These are phyloP conservation scores for Pythium phragmiticola DNA, from an alignment of 352 stramenopile species.

Conservation along the genomic window DNA sequence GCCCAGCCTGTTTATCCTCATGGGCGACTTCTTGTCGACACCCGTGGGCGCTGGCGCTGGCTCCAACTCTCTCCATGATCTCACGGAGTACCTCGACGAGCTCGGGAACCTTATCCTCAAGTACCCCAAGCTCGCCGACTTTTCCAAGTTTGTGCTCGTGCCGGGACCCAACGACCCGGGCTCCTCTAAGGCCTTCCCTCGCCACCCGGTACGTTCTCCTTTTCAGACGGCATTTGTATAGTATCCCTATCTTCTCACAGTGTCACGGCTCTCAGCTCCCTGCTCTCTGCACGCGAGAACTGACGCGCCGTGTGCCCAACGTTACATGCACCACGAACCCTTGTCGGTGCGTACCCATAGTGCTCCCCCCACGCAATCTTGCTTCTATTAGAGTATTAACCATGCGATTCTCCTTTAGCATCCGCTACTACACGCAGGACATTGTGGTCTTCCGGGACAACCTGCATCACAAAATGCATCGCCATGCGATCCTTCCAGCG, in stretches of 20 bases:
- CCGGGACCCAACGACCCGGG: conserved; percentile 91
- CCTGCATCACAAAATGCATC: conserved; percentile 90
- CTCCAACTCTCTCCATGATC: conserved; percentile 70
- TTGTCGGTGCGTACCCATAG: conserved; percentile 51
- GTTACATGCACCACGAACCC: conserved; percentile 90
- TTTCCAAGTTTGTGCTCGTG: conserved; percentile 91
- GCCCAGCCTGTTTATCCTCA: conserved; percentile 90
- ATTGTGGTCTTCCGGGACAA: conserved; percentile 93
- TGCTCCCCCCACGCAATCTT: neutral
- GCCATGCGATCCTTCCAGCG: conserved; percentile 77
- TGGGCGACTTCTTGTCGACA: conserved; percentile 92
- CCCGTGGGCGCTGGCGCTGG: conserved; percentile 68
- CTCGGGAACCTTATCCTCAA: conserved; percentile 90
- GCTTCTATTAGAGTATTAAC: no score
- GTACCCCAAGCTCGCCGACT: conserved; percentile 74
- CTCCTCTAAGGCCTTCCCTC: conserved; percentile 75
- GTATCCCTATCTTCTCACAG: no score
- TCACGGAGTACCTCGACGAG: conserved; percentile 89
- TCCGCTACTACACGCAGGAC: conserved; percentile 93
- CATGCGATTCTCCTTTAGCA: conserved; percentile 27
- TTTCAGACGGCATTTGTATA: neutral
- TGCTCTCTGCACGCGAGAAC: conserved; percentile 66
- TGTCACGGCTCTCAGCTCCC: conserved; percentile 38
- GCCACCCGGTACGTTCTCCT: conserved; percentile 53
- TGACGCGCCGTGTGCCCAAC: conserved; percentile 67